These are phyloP conservation scores for Vanrija sp. DNA, from an alignment of 1,284 basidiomycete species.

Conservation along the genomic window DNA sequence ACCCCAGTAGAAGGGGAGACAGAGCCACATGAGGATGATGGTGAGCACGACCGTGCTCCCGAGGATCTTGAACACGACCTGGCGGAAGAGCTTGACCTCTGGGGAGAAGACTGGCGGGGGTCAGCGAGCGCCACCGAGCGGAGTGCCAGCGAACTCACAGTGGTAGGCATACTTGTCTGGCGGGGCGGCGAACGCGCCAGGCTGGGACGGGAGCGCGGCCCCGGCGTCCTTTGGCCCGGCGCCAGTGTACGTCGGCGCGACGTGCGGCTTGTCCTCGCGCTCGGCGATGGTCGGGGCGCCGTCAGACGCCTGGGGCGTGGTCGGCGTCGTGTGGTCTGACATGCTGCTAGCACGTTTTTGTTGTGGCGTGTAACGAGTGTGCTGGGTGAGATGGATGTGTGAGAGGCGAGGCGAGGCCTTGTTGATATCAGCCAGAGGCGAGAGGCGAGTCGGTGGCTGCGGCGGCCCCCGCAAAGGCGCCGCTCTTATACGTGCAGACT, in stretches of 20 bases:
- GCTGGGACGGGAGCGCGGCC: too few species aligned
- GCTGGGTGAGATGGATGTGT: too few species aligned
- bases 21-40: conserved; percentile 42
- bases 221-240: too few species aligned
- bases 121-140: not conserved
- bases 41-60: conserved; percentile 24
- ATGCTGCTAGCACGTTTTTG: too few species aligned
- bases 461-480: too few species aligned
- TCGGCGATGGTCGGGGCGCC: not conserved
- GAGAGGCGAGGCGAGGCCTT: too few species aligned
- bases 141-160: not conserved
- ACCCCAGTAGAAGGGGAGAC: conserved; percentile 51
- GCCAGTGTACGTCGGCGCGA: too few species aligned
- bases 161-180: not conserved
- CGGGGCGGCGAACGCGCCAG: too few species aligned
- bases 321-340: not conserved
- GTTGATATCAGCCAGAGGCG: too few species aligned
- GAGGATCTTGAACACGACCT: conserved; percentile 38
- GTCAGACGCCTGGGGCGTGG: not conserved
- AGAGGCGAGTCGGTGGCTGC: too few species aligned
- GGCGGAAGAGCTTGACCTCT: conserved; percentile 32
- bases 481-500: too few species aligned
- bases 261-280: not conserved
- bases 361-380: too few species aligned
- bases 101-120: conserved; percentile 25